These are phyloP conservation scores for Globomyces pollinis-pini DNA, from an alignment of 192 early-diverging fungal species.

Conservation along the genomic window DNA sequence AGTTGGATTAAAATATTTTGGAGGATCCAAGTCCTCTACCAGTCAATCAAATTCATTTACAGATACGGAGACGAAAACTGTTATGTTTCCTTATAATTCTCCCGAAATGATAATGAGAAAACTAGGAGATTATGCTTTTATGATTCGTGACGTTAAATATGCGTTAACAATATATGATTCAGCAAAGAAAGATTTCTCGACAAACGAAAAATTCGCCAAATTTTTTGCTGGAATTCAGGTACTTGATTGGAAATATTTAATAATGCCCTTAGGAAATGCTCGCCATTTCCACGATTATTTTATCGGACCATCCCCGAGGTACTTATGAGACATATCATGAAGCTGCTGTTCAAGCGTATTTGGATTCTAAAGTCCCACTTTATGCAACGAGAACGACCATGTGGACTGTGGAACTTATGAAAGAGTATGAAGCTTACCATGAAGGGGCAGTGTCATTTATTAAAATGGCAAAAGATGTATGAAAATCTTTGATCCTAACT, in stretches of 20 bases:
- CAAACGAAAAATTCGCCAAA: constrained; percentile 26
- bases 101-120: constrained; percentile 87
- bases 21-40: constrained; percentile 31
- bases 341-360: constrained; percentile 60
- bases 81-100: constrained; percentile 46
- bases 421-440: constrained; percentile 55
- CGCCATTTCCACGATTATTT: constrained; percentile 71
- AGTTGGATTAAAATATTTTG: constrained; percentile 78
- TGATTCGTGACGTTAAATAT: constrained; percentile 89
- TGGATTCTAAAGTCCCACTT: constrained; percentile 43
- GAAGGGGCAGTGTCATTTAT: constrained; percentile 55
- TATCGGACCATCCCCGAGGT: constrained; percentile 20
- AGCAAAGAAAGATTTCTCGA: constrained; percentile 74
- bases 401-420: constrained; percentile 76
- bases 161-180: constrained; percentile 85
- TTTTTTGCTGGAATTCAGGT: constrained; percentile 41
- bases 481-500: not conserved
- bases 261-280: too few species aligned
- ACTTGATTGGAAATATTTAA: constrained; percentile 11
- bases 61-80: constrained; percentile 19
- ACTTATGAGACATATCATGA: constrained; percentile 24
- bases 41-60: constrained; percentile 26
- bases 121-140: constrained; percentile 93
- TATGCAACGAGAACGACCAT: constrained; percentile 68
- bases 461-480: constrained; percentile 66